These are phyloP conservation scores for Isoetes engelmannii DNA, from an alignment of 83 land plant genomes.

Conservation along the genomic window DNA sequence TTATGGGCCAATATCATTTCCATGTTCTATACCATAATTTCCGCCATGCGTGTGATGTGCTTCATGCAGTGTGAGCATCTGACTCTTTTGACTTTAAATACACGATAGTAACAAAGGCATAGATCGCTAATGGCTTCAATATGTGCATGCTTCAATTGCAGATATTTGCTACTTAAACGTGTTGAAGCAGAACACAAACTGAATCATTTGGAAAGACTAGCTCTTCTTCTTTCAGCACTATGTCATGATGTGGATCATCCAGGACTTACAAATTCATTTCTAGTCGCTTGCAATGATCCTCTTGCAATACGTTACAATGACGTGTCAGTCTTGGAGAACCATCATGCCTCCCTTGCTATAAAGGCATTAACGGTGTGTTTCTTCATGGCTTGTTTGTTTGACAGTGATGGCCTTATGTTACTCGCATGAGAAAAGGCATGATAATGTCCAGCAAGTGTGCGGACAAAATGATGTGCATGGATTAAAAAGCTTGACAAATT, in stretches of 20 bases:
- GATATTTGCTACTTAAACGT: constrained; percentile 32
- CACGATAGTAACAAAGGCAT: constrained; percentile 1
- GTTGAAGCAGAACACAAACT: constrained; percentile 27
- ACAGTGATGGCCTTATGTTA: background rate
- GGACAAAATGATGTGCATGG: background rate
- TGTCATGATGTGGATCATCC: constrained; percentile 52
- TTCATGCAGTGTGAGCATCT: constrained; percentile 33
- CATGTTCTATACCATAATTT: constrained; percentile 38
- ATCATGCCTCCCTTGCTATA: constrained; percentile 38
- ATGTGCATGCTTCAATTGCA: constrained; percentile 15
- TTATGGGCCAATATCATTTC: constrained; percentile 33
- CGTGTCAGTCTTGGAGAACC: constrained; percentile 34
- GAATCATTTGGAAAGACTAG: constrained; percentile 29
- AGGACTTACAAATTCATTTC: constrained; percentile 38
- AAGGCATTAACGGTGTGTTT: constrained; percentile 27
- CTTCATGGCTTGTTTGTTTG: too few species aligned
- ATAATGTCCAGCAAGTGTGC: background rate
- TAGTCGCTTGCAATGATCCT: constrained; percentile 33
- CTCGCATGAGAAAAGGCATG: background rate
- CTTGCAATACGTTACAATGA: constrained; percentile 45
- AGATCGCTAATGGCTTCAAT: background rate
- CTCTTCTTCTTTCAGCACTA: constrained; percentile 29
- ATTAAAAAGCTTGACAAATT: background rate
- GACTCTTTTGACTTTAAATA: background rate
- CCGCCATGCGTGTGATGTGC: constrained; percentile 45